phyloP scores from a whole-genome alignment of 371 early-diverging fungal species.

The Apophysomyces elegans region DNA sequence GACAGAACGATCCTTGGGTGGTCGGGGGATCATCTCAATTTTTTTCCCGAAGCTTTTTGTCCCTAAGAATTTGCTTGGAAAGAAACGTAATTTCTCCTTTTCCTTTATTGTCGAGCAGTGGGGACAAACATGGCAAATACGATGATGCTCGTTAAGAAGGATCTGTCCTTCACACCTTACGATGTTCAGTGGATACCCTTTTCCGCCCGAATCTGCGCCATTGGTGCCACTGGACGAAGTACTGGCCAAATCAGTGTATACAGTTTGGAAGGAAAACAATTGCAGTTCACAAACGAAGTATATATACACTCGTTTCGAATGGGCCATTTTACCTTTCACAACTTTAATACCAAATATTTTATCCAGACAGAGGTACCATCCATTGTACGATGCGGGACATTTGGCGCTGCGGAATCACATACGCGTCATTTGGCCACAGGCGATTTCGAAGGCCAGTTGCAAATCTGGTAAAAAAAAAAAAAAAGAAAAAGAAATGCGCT shows the following conservation, averaged over 20 bases:
- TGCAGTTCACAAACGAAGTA: slow-evolving; percentile 57
- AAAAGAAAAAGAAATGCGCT: too few relatives aligned
- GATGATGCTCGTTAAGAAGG: slow-evolving; percentile 24
- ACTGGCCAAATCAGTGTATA: slow-evolving; percentile 70
- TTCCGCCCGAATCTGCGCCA: slow-evolving; percentile 69
- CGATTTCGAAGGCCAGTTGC: slow-evolving; percentile 73
- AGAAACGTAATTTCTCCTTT: too few relatives aligned
- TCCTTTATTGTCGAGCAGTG: too few relatives aligned
- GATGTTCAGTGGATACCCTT: slow-evolving; percentile 71
- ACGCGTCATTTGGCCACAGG: slow-evolving; percentile 74
- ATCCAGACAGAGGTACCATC: slow-evolving; percentile 51
- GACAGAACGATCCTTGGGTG: too few relatives aligned
- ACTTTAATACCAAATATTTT: background rate
- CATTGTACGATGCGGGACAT: slow-evolving; percentile 71
- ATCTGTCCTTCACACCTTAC: slow-evolving; percentile 46
- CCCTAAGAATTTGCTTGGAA: too few relatives aligned
- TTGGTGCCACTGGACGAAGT: slow-evolving; percentile 72
- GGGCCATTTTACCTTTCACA: background rate
- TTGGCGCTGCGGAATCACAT: slow-evolving; percentile 61
- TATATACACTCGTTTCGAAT: background rate
- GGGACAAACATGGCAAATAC: background rate
- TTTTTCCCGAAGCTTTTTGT: too few relatives aligned
- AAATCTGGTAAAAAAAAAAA: slow-evolving; percentile 52
- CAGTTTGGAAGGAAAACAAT: slow-evolving; percentile 52
- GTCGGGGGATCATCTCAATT: too few relatives aligned